These are phyloP conservation scores for Luffa acutangula DNA, from an alignment of 306 rosid genomes.

Conservation along the genomic window DNA sequence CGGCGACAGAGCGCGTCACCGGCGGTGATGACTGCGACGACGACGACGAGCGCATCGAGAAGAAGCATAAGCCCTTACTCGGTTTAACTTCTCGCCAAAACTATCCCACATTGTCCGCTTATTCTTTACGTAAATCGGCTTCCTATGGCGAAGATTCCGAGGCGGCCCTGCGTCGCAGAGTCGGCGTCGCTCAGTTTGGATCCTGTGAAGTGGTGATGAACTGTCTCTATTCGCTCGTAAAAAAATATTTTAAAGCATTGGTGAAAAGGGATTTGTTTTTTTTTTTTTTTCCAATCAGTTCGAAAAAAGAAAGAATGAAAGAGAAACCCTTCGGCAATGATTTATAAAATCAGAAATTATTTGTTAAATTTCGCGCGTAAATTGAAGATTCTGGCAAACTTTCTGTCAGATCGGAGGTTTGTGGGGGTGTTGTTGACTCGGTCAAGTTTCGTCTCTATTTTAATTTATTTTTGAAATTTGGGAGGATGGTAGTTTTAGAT, in stretches of 20 bases:
- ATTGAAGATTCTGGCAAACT: conserved; percentile 15
- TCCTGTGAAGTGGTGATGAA: conserved; percentile 53
- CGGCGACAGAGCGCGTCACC: conserved; percentile 11
- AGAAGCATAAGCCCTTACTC: conserved; percentile 65
- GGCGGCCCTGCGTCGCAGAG: conserved; percentile 29
- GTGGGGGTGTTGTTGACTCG: conserved; percentile 44
- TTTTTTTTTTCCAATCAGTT: not conserved
- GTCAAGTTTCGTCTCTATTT: conserved; percentile 42
- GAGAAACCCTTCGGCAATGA: not conserved
- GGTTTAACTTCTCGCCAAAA: conserved; percentile 43
- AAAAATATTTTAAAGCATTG: not conserved
- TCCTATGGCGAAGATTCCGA: conserved; percentile 38
- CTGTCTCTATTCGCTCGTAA: conserved; percentile 2
- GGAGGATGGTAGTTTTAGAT: conserved; percentile 20
- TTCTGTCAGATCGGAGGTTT: conserved; percentile 30
- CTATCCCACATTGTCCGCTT: conserved; percentile 34
- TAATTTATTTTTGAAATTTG: conserved; percentile 22
- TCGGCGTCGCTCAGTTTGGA: conserved; percentile 27
- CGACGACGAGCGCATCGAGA: conserved; percentile 61
- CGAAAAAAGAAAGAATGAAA: not conserved
- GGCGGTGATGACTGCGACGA: conserved; percentile 45
- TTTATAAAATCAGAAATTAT: not conserved
- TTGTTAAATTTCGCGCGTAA: conserved; percentile 52
- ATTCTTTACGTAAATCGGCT: conserved; percentile 18
- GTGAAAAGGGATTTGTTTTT: not conserved